These are phyloP conservation scores for Apium graveolens DNA, from an alignment of 129 eudicot species.

Conservation along the genomic window DNA sequence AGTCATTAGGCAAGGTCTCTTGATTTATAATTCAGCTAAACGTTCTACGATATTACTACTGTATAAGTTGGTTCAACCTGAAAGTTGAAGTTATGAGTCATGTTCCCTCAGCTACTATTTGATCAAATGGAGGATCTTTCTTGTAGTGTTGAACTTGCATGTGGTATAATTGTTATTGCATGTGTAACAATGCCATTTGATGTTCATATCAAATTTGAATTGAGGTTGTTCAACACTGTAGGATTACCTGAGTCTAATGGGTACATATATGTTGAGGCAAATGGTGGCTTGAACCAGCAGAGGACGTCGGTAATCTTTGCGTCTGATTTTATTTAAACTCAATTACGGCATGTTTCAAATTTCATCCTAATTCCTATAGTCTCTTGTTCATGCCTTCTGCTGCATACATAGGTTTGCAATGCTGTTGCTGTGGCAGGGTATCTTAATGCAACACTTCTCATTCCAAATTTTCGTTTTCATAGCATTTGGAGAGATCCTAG, in stretches of 20 bases:
- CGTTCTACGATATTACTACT: not conserved
- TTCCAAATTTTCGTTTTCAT: constrained; percentile 93
- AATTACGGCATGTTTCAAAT: not conserved
- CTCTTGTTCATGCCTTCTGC: not conserved
- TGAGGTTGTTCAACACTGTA: constrained; percentile 20
- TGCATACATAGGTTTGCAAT: constrained; percentile 61
- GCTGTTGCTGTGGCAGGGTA: constrained; percentile 99
- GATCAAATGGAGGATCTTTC: not conserved
- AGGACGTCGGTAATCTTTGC: constrained; percentile 58
- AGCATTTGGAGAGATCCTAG: constrained; percentile 99
- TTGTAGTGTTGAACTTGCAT: not conserved
- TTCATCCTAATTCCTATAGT: constrained; percentile 7
- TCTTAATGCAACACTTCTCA: constrained; percentile 92
- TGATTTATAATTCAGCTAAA: not conserved
- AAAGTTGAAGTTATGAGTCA: not conserved
- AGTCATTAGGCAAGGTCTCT: not conserved
- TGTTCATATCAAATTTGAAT: not conserved
- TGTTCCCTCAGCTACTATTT: not conserved
- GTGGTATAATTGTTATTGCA: not conserved
- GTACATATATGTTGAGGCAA: constrained; percentile 82
- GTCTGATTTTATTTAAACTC: not conserved
- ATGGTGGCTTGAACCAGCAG: constrained; percentile 98
- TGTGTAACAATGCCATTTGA: not conserved
- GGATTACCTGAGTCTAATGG: constrained; percentile 92
- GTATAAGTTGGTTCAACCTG: not conserved